These are phyloP conservation scores for Rhynchosporium graminicola DNA, from an alignment of 2,329 filamentous ascomycete genomes.

Conservation along the genomic window DNA sequence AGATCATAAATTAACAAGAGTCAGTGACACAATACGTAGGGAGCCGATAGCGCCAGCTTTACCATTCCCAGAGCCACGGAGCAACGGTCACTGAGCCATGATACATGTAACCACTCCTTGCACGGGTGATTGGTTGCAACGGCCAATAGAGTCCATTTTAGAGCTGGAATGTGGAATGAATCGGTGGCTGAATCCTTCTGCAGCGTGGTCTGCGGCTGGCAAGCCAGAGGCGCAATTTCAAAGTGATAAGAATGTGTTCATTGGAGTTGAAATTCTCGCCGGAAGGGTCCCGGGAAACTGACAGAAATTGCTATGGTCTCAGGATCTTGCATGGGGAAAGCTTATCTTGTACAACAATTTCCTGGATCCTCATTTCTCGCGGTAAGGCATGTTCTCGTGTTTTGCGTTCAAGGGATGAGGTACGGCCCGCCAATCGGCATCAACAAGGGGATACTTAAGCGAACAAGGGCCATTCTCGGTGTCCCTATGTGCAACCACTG, in stretches of 20 bases:
- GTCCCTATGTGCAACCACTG: constrained; percentile 15
- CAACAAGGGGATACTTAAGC: constrained; percentile 18
- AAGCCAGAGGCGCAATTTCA: neutral
- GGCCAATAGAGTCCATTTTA: constrained; percentile 16
- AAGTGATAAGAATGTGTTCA: constrained; percentile 1
- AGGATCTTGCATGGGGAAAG: constrained; percentile 5
- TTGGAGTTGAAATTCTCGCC: neutral
- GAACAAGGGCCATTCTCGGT: constrained; percentile 18
- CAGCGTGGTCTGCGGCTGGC: constrained; percentile 7
- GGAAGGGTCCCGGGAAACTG: constrained; percentile 7
- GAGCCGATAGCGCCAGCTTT: constrained; percentile 25
- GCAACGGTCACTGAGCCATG: constrained; percentile 32
- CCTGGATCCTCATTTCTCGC: constrained; percentile 20
- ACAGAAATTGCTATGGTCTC: constrained; percentile 16
- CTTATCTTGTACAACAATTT: constrained; percentile 24
- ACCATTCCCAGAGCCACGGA: constrained; percentile 34
- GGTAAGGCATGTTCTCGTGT: constrained; percentile 24
- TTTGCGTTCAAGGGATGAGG: constrained; percentile 14
- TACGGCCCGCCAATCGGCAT: constrained; percentile 18
- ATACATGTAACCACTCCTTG: constrained; percentile 27
- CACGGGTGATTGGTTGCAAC: constrained; percentile 26
- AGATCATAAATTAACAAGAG: constrained; percentile 36
- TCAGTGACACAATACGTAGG: constrained; percentile 34
- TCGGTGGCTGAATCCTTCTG: constrained; percentile 6
- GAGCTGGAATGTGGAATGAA: constrained; percentile 29